phyloP scores from a whole-genome alignment of 306 rosid genomes.

The Vigna trinervia region DNA sequence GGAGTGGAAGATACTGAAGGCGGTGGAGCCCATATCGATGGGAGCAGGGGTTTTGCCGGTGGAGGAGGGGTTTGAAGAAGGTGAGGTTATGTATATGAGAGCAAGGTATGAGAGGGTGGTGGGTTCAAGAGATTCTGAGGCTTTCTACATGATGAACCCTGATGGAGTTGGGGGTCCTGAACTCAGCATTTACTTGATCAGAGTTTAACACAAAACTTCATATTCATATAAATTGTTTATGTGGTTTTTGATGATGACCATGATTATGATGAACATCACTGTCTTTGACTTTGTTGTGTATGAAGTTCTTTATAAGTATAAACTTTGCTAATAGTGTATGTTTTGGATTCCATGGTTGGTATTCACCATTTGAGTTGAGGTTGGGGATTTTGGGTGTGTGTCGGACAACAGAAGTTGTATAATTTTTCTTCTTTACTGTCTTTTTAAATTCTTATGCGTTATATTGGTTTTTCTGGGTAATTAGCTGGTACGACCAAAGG shows the following conservation, averaged over 20 bases:
- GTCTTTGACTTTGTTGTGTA: neutral
- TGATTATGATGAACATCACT: neutral
- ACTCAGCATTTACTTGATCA: slow-evolving; percentile 80
- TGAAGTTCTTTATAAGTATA: too few relatives aligned
- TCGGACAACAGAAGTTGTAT: neutral
- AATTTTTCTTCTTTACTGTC: neutral
- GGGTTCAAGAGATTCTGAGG: slow-evolving; percentile 88
- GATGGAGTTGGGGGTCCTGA: slow-evolving; percentile 86
- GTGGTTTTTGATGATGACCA: neutral
- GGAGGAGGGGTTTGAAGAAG: slow-evolving; percentile 56
- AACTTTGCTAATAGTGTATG: too few relatives aligned
- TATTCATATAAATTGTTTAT: neutral
- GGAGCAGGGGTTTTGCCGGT: slow-evolving; percentile 89
- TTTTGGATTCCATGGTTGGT: too few relatives aligned
- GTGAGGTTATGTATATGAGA: slow-evolving; percentile 93
- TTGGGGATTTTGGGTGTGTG: too few relatives aligned
- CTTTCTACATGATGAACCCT: slow-evolving; percentile 86
- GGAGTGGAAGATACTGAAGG: slow-evolving; percentile 80
- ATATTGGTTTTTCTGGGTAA: too few relatives aligned
- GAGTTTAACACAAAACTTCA: slow-evolving; percentile 50
- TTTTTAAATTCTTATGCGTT: too few relatives aligned
- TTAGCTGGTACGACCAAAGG: too few relatives aligned
- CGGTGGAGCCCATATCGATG: slow-evolving; percentile 84
- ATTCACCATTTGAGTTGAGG: too few relatives aligned
- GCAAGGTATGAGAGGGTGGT: slow-evolving; percentile 87